A percentile compares a stretch with the other conserved stretches of the same genome.
Evolutionary conservation across 2,329 filamentous ascomycete genomes (phyloP).

Genomic region (Lecanoromycetidae sp.): DNA sequence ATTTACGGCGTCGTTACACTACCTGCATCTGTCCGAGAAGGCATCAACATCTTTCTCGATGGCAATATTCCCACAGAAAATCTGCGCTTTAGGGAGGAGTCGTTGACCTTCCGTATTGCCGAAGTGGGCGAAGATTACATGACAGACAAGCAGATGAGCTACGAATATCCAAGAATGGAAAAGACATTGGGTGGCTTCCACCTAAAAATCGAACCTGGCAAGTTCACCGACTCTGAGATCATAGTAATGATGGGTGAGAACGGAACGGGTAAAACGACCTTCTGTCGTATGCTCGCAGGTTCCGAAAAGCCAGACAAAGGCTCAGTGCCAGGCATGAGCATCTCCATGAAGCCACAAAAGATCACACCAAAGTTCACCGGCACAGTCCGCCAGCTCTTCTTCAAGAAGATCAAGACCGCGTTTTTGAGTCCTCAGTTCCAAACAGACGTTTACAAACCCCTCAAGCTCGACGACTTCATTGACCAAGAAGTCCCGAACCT

Average conservation of each 20-base stretch:
- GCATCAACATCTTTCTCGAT: constrained; percentile 98
- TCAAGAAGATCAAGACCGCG: constrained; percentile 97
- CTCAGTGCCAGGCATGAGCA: constrained; percentile 83
- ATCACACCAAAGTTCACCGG: constrained; percentile 97
- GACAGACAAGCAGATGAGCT: constrained; percentile 70
- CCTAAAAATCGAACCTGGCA: constrained; percentile 65
- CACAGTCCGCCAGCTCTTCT: constrained; percentile 93
- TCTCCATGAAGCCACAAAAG: constrained; percentile 98
- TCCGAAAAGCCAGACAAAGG: constrained; percentile 78
- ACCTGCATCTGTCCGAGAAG: constrained; percentile 90
- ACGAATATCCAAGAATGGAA: constrained; percentile 78
- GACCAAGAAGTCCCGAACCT: constrained; percentile 99
- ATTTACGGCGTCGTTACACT: constrained; percentile 97
- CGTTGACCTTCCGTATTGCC: constrained; percentile 84
- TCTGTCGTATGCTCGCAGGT: constrained; percentile 91
- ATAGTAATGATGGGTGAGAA: constrained; percentile 99
- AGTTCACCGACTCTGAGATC: constrained; percentile 96
- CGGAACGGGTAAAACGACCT: constrained; percentile 97
- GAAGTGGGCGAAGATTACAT: constrained; percentile 83
- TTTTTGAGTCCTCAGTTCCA: constrained; percentile 98
- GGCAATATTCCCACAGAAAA: constrained; percentile 98
- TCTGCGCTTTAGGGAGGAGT: constrained; percentile 94
- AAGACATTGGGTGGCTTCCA: constrained; percentile 88
- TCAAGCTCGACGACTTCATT: constrained; percentile 97
- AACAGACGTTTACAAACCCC: constrained; percentile 98